Evolutionary conservation across 83 land plant genomes (phyloP).

Genomic region (Thuja plicata): DNA sequence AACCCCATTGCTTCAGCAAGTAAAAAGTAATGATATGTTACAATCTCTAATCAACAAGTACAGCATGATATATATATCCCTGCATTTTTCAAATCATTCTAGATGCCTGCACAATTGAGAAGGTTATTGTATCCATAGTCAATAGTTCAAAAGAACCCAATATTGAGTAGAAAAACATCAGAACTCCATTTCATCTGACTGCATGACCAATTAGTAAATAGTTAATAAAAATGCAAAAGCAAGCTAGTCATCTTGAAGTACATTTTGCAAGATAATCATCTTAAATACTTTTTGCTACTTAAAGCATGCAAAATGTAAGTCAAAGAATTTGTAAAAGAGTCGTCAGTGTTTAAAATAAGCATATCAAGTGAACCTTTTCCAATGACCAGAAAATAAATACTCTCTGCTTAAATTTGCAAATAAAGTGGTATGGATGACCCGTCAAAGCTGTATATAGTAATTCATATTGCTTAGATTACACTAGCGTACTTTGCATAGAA

Average conservation of each 20-base stretch:
- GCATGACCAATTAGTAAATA: not conserved
- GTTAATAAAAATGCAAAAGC: not conserved
- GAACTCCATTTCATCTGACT: not conserved
- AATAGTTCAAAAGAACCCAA: not conserved
- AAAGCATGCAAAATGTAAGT: not conserved
- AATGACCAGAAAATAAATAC: not conserved
- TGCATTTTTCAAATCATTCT: not conserved
- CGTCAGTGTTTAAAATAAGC: not conserved
- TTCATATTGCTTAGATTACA: conserved; percentile 2
- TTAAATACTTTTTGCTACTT: not conserved
- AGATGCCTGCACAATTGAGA: not conserved
- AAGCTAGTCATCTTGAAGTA: not conserved
- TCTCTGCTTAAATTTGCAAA: not conserved
- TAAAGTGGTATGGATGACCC: not conserved
- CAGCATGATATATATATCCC: not conserved
- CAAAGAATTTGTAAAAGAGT: too few relatives aligned
- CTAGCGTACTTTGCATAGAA: not conserved
- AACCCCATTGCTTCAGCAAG: not conserved
- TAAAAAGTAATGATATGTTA: not conserved
- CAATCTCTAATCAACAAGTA: not conserved
- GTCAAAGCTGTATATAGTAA: not conserved
- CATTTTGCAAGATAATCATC: not conserved
- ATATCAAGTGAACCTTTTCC: not conserved
- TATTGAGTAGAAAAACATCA: not conserved
- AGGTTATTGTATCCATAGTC: not conserved